Conservation (phyloP, 2,329 filamentous ascomycete genomes). For the Xylaria sp. region DNA sequence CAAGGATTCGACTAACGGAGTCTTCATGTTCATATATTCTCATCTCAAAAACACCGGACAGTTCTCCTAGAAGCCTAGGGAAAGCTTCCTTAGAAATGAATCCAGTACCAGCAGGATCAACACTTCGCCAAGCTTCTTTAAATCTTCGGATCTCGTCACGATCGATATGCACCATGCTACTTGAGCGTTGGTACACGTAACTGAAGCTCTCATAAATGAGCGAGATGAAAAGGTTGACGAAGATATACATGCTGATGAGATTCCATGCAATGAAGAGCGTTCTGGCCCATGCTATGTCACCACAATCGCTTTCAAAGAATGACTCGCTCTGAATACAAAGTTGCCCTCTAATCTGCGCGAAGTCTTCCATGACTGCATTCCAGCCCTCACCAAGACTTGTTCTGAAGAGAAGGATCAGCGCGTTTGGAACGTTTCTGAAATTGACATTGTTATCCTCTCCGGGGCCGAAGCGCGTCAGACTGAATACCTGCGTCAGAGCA, state of each 20-base stretch:
- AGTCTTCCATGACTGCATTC: constrained; percentile 98
- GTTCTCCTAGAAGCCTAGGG: constrained; percentile 84
- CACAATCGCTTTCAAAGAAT: constrained; percentile 92
- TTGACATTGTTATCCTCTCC: constrained; percentile 82
- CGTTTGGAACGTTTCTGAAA: constrained; percentile 91
- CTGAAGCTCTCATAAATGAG: constrained; percentile 99
- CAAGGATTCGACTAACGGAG: constrained; percentile 84
- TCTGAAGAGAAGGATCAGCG: constrained; percentile 88
- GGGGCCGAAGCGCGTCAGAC: constrained; percentile 83
- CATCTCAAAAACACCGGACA: constrained; percentile 97
- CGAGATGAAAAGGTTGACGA: constrained; percentile 96
- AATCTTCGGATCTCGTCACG: constrained; percentile 94
- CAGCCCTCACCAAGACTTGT: constrained; percentile 95
- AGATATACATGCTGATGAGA: constrained; percentile 99
- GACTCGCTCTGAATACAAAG: constrained; percentile 74
- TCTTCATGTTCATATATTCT: constrained; percentile 92
- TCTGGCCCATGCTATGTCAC: constrained; percentile 86
- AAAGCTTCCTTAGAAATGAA: constrained; percentile 91
- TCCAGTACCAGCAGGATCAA: constrained; percentile 88
- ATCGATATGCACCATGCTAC: constrained; percentile 86
- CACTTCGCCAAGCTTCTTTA: constrained; percentile 97
- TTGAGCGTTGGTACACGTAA: constrained; percentile 97
- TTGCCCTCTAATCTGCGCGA: constrained; percentile 77
- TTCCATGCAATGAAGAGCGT: constrained; percentile 96
- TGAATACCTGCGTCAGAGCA: constrained; percentile 93